A percentile compares a stretch with the other conserved stretches of the same genome.
These are phyloP conservation scores for Lachnellula suecica DNA, from an alignment of 2,329 filamentous ascomycete genomes.

Conservation along the genomic window DNA sequence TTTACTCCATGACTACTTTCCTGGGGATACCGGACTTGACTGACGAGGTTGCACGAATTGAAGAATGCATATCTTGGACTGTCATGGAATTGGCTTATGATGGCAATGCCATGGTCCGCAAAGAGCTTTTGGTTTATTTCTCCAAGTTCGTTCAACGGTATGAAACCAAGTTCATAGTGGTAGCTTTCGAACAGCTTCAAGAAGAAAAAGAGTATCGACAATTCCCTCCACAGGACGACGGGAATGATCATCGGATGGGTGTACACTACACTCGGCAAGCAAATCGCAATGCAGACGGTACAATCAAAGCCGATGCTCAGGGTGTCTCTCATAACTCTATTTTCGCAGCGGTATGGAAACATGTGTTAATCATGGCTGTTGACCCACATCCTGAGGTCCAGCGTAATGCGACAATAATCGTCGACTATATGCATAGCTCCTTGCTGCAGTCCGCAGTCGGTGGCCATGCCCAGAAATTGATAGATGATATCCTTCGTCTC, in stretches of 20 bases:
- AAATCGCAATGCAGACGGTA: conserved; percentile 56
- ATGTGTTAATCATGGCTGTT: conserved; percentile 84
- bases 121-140: conserved; percentile 89
- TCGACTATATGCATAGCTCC: conserved; percentile 80
- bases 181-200: conserved; percentile 84
- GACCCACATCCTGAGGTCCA: conserved; percentile 95
- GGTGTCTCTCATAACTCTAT: conserved; percentile 82
- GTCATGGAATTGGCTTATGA: conserved; percentile 91
- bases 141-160: conserved; percentile 90
- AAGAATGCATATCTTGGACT: conserved; percentile 86
- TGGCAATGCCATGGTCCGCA: conserved; percentile 90
- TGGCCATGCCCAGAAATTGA: conserved; percentile 65
- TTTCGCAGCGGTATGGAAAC: conserved; percentile 92
- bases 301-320: conserved; percentile 54
- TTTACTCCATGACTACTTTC: conserved; percentile 92
- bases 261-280: conserved; percentile 59
- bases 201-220: conserved; percentile 75
- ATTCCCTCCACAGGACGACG: conserved; percentile 54
- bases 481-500: conserved; percentile 68
- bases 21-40: conserved; percentile 91
- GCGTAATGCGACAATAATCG: conserved; percentile 77
- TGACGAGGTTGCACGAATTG: conserved; percentile 84
- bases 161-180: conserved; percentile 87
- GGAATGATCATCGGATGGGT: conserved; percentile 59
- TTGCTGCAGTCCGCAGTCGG: conserved; percentile 78